Conservation (phyloP, 352 stramenopile species). For the Plasmopara muralis region DNA sequence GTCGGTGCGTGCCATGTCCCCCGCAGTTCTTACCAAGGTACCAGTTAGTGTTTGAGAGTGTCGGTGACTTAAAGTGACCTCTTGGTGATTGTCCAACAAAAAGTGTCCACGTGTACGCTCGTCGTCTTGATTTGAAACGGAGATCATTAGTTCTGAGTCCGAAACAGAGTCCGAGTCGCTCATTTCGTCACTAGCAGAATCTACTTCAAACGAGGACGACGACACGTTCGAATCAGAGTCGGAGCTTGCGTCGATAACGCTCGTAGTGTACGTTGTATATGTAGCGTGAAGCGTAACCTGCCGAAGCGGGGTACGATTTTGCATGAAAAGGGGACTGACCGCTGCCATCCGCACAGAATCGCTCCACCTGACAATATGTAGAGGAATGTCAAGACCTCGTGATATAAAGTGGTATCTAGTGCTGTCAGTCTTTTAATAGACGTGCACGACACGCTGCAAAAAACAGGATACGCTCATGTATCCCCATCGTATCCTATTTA, state of each 20-base stretch:
- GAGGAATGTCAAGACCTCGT: not conserved
- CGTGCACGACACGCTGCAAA: not conserved
- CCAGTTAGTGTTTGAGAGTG: not conserved
- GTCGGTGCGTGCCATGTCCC: constrained; percentile 28
- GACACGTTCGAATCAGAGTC: constrained; percentile 10
- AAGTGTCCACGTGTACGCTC: constrained; percentile 3
- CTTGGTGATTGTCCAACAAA: constrained; percentile 1
- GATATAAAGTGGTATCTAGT: not conserved
- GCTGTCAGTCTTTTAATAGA: too few species aligned
- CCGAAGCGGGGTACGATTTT: not conserved
- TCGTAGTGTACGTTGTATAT: not conserved
- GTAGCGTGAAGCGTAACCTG: constrained; percentile 2
- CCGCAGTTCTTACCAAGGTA: not conserved
- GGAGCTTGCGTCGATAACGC: constrained; percentile 7
- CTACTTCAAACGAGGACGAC: not conserved
- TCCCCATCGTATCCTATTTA: constrained; percentile 1
- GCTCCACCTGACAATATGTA: constrained; percentile 6
- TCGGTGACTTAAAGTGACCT: too few species aligned
- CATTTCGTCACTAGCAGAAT: constrained; percentile 15
- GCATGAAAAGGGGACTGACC: constrained; percentile 10
- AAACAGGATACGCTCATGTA: constrained; percentile 1
- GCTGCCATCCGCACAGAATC: constrained; percentile 13
- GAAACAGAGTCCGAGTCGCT: constrained; percentile 7
- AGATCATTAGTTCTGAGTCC: constrained; percentile 7
- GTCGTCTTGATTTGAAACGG: constrained; percentile 8